Conservation (phyloP, 2,329 filamentous ascomycete genomes). For the Ophiocordyceps polyrhachis-furcata region DNA sequence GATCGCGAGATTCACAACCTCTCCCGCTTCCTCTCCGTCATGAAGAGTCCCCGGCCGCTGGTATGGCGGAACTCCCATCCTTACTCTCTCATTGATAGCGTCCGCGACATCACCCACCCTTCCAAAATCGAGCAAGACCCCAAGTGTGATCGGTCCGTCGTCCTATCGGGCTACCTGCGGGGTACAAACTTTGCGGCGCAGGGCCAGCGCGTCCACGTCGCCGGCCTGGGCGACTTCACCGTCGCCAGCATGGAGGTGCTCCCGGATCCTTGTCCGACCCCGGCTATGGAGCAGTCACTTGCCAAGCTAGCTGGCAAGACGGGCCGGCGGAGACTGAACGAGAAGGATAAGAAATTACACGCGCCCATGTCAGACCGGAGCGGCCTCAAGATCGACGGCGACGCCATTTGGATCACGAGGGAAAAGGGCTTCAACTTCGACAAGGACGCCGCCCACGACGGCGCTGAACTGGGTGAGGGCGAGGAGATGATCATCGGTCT, state of each 20-base stretch:
- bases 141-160: slow-evolving; percentile 80
- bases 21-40: slow-evolving; percentile 86
- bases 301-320: slow-evolving; percentile 73
- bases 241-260: slow-evolving; percentile 70
- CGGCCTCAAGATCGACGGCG: slow-evolving; percentile 87
- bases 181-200: slow-evolving; percentile 85
- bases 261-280: slow-evolving; percentile 90
- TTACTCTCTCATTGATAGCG: slow-evolving; percentile 83
- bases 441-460: slow-evolving; percentile 32
- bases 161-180: slow-evolving; percentile 80
- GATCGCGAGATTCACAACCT: slow-evolving; percentile 93
- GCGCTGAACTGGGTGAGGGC: slow-evolving; percentile 68
- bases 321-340: slow-evolving; percentile 62
- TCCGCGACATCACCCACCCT: slow-evolving; percentile 87
- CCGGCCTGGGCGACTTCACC: slow-evolving; percentile 76
- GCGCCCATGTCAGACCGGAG: slow-evolving; percentile 98
- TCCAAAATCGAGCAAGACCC: slow-evolving; percentile 75
- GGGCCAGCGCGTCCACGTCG: slow-evolving; percentile 76
- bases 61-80: slow-evolving; percentile 95
- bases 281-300: slow-evolving; percentile 70
- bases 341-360: slow-evolving; percentile 92
- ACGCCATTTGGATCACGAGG: slow-evolving; percentile 75
- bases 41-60: slow-evolving; percentile 96
- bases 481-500: slow-evolving; percentile 87
- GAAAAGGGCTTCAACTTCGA: slow-evolving; percentile 61